phyloP scores from a whole-genome alignment of 805 yeast genomes.

The Candida pseudoglaebosa region DNA sequence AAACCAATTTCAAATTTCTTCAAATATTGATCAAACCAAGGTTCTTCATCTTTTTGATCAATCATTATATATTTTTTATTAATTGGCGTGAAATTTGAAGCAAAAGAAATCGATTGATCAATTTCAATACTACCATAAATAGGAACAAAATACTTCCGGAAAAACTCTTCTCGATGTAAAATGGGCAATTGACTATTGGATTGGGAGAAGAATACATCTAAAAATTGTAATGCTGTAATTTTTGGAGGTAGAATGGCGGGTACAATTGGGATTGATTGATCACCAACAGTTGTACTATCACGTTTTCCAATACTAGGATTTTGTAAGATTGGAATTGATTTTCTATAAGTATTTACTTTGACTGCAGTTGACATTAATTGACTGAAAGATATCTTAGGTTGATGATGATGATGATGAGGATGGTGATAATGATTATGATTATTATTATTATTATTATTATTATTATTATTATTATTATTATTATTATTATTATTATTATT shows the following conservation, averaged over 20 bases:
- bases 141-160: slow-evolving; percentile 66
- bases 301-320: slow-evolving; percentile 8
- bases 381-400: slow-evolving; percentile 59
- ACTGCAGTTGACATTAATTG: slow-evolving; percentile 75
- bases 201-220: slow-evolving; percentile 68
- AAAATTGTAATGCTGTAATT: slow-evolving; percentile 59
- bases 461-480: too few relatives aligned
- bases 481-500: too few relatives aligned
- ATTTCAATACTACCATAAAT: slow-evolving; percentile 67
- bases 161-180: slow-evolving; percentile 74
- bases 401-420: too few relatives aligned
- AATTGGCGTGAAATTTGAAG: slow-evolving; percentile 52
- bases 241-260: slow-evolving; percentile 66
- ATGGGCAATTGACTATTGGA: slow-evolving; percentile 83
- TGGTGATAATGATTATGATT: too few relatives aligned
- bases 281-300: slow-evolving; percentile 4
- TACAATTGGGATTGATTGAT: slow-evolving; percentile 9
- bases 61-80: slow-evolving; percentile 23
- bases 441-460: too few relatives aligned
- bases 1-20: slow-evolving; percentile 18
- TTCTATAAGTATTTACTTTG: slow-evolving; percentile 33
- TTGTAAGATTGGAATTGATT: slow-evolving; percentile 3
- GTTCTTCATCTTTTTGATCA: slow-evolving; percentile 1
- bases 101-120: slow-evolving; percentile 50
- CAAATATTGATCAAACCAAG: slow-evolving; percentile 45